phyloP scores from a whole-genome alignment of 768 basidiomycete genomes.

The Lactifluus pinguis region DNA sequence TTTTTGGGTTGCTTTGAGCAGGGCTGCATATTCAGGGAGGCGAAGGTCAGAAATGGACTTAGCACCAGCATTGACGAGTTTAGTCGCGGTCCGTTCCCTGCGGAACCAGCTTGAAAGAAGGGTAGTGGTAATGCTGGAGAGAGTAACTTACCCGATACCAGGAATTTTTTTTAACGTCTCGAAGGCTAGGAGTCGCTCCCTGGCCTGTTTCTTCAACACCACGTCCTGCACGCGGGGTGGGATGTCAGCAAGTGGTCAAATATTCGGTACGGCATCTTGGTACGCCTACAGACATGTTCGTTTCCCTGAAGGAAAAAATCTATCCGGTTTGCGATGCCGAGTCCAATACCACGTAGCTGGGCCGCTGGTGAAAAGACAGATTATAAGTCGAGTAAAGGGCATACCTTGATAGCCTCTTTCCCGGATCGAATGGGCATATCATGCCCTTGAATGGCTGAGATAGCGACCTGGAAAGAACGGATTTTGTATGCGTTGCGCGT shows the following conservation, averaged over 20 bases:
- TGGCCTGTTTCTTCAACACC: slow-evolving; percentile 21
- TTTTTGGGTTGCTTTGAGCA: slow-evolving; percentile 33
- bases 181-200: slow-evolving; percentile 23
- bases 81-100: slow-evolving; percentile 28
- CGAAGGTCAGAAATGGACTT: slow-evolving; percentile 34
- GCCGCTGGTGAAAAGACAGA: neutral
- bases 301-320: slow-evolving; percentile 16
- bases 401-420: slow-evolving; percentile 17
- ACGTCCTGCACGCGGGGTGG: slow-evolving; percentile 5
- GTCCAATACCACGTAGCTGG: slow-evolving; percentile 18
- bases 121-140: neutral
- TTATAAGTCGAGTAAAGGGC: neutral
- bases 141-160: slow-evolving; percentile 39
- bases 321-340: slow-evolving; percentile 19
- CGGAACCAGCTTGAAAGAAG: neutral
- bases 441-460: slow-evolving; percentile 8
- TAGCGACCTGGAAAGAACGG: slow-evolving; percentile 17
- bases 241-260: neutral
- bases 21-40: slow-evolving; percentile 27
- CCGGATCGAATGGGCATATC: slow-evolving; percentile 11
- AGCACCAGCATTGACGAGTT: slow-evolving; percentile 46
- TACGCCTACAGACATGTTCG: slow-evolving; percentile 17
- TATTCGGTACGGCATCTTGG: neutral
- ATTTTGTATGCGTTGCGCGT: slow-evolving; percentile 20
- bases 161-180: slow-evolving; percentile 32